Conservation (phyloP, 805 yeast genomes). For the Lipomyces kockii region DNA sequence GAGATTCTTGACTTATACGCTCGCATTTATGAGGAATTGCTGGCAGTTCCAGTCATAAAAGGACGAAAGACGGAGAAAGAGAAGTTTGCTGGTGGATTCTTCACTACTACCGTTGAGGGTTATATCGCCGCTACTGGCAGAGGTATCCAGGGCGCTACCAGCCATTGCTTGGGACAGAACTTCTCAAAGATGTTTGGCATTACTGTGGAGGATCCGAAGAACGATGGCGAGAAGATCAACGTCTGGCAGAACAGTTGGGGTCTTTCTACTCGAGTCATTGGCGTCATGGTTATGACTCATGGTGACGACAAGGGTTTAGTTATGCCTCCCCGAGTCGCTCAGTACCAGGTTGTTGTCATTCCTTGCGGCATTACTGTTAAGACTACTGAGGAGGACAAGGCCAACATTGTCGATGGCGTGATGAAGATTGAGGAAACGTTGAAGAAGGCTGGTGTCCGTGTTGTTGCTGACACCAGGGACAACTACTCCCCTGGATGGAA, state of each 20-base stretch:
- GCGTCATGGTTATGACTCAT: conserved; percentile 99
- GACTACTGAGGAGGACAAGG: conserved; percentile 76
- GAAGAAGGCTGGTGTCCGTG: conserved; percentile 68
- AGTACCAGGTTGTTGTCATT: conserved; percentile 85
- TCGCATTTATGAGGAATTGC: conserved; percentile 81
- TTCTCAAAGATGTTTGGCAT: conserved; percentile 98
- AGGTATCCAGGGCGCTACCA: conserved; percentile 99
- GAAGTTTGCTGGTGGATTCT: conserved; percentile 97
- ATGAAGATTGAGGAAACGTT: conserved; percentile 68
- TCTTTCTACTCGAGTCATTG: conserved; percentile 95
- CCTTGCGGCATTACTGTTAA: conserved; percentile 95
- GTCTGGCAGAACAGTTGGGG: conserved; percentile 99
- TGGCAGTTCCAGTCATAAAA: conserved; percentile 96
- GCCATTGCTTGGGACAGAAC: conserved; percentile 97
- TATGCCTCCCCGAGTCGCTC: conserved; percentile 96
- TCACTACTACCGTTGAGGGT: conserved; percentile 95
- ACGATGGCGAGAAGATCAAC: conserved; percentile 79
- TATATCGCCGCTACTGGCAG: conserved; percentile 98
- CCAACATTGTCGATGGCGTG: conserved; percentile 71
- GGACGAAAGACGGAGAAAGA: conserved; percentile 97
- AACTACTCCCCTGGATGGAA: conserved; percentile 99
- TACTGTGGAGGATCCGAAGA: conserved; percentile 83
- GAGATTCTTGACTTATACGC: conserved; percentile 87
- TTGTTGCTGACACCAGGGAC: conserved; percentile 84
- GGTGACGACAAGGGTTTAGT: conserved; percentile 98